Percentiles rank a stretch among this genome's conserved stretches.
Conservation (phyloP, 208 protist genomes). For the Acanthamoeba healyi region DNA sequence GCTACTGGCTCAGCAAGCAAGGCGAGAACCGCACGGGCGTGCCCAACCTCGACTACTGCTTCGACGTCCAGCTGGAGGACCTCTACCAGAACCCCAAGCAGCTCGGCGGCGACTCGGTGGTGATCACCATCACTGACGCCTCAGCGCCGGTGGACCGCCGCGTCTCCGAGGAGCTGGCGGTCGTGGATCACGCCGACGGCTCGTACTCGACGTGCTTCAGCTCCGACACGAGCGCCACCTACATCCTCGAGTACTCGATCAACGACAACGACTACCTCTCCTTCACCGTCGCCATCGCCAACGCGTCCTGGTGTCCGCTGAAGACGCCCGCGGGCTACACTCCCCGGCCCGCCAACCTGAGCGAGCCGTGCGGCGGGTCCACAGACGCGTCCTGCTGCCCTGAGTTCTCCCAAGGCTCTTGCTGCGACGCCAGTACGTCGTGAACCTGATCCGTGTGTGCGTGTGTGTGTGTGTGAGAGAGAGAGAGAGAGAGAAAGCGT, state of each 20-base stretch:
- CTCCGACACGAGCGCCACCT: not conserved
- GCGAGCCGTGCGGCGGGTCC: not conserved
- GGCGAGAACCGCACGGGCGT: not conserved
- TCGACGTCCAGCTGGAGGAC: conserved; percentile 65
- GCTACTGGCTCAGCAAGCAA: conserved; percentile 16
- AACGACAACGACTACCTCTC: conserved; percentile 49
- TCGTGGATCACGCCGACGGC: conserved; percentile 51
- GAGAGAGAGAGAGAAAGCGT: too few relatives aligned
- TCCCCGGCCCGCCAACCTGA: not conserved
- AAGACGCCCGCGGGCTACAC: conserved; percentile 46
- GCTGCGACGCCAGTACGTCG: conserved; percentile 61
- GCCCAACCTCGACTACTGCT: conserved; percentile 35
- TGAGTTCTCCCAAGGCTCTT: not conserved
- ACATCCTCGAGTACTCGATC: conserved; percentile 32
- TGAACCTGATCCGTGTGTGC: too few relatives aligned
- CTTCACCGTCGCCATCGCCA: conserved; percentile 35
- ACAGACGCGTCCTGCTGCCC: not conserved
- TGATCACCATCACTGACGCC: not conserved
- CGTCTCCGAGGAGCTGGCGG: not conserved
- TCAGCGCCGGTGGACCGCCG: too few relatives aligned
- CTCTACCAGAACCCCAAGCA: conserved; percentile 64
- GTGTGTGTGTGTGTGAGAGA: too few relatives aligned
- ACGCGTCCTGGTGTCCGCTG: conserved; percentile 52
- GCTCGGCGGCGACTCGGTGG: conserved; percentile 9
- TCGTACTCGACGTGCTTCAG: conserved; percentile 54